A percentile compares a stretch with the other conserved stretches of the same genome.
phyloP scores from a whole-genome alignment of 176 grass and related monocot genomes.

The Raddia guianensis region DNA sequence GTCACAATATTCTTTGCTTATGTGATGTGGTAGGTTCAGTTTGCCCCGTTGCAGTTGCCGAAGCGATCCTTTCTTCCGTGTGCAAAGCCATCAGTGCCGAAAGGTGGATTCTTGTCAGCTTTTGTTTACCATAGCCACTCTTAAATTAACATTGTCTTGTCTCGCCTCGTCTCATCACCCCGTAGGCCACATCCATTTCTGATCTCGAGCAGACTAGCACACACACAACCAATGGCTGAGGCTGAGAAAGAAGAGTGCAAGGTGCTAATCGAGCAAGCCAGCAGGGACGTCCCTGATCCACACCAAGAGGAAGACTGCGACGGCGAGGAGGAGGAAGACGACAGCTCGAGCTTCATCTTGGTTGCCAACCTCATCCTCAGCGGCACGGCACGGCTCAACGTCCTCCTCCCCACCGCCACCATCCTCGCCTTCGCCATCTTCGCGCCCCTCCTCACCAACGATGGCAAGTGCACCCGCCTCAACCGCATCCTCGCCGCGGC shows the following conservation, averaged over 20 bases:
- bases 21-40: not conserved
- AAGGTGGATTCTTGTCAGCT: conserved; percentile 41
- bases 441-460: conserved; percentile 77
- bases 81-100: conserved; percentile 15
- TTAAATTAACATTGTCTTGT: conserved; percentile 27
- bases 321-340: conserved; percentile 36
- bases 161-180: not conserved
- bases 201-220: not conserved
- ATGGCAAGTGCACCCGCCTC: conserved; percentile 57
- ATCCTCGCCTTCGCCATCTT: conserved; percentile 95
- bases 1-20: conserved; percentile 31
- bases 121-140: not conserved
- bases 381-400: conserved; percentile 82
- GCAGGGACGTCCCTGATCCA: not conserved
- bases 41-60: not conserved
- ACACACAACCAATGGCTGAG: conserved; percentile 41
- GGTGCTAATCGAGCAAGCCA: conserved; percentile 55
- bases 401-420: conserved; percentile 88
- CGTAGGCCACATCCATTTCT: not conserved
- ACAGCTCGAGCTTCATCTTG: conserved; percentile 59
- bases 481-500: conserved; percentile 49
- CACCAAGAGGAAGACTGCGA: not conserved
- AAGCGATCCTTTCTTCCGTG: conserved; percentile 54
- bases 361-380: conserved; percentile 75
- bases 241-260: conserved; percentile 61